These are phyloP conservation scores for Tricholoma terreum DNA, from an alignment of 768 basidiomycete genomes.

Conservation along the genomic window DNA sequence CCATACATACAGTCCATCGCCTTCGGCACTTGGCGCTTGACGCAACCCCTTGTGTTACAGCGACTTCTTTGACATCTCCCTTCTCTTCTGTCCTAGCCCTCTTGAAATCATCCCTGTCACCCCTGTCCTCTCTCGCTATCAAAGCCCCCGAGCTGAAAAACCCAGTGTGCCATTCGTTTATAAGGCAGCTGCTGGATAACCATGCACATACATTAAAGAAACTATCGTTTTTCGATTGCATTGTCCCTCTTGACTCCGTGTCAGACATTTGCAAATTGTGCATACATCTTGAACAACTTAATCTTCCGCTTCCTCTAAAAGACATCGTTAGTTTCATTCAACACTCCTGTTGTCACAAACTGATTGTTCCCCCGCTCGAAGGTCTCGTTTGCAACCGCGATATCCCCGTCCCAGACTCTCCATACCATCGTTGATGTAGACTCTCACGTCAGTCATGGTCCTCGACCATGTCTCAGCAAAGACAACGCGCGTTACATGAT, in stretches of 20 bases:
- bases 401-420: constrained; percentile 36
- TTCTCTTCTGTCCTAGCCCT: constrained; percentile 29
- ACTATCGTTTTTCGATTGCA: constrained; percentile 47
- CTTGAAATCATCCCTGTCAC: constrained; percentile 29
- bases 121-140: constrained; percentile 38
- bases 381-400: constrained; percentile 32
- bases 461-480: constrained; percentile 35
- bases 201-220: constrained; percentile 41
- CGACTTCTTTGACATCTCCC: constrained; percentile 28
- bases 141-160: constrained; percentile 39
- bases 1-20: constrained; percentile 15
- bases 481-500: constrained; percentile 42
- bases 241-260: constrained; percentile 37
- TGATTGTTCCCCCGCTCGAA: constrained; percentile 8
- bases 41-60: constrained; percentile 14
- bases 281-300: constrained; percentile 45
- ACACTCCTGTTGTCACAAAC: neutral
- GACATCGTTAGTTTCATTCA: constrained; percentile 39
- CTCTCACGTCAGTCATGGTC: constrained; percentile 39
- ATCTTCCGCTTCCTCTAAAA: constrained; percentile 48
- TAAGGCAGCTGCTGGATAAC: constrained; percentile 39
- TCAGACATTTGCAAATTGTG: constrained; percentile 41
- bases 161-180: constrained; percentile 34
- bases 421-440: constrained; percentile 45
- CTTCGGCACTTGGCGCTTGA: constrained; percentile 32